Conservation (phyloP, 2,329 filamentous ascomycete genomes). For the Fusarium drepaniforme region DNA sequence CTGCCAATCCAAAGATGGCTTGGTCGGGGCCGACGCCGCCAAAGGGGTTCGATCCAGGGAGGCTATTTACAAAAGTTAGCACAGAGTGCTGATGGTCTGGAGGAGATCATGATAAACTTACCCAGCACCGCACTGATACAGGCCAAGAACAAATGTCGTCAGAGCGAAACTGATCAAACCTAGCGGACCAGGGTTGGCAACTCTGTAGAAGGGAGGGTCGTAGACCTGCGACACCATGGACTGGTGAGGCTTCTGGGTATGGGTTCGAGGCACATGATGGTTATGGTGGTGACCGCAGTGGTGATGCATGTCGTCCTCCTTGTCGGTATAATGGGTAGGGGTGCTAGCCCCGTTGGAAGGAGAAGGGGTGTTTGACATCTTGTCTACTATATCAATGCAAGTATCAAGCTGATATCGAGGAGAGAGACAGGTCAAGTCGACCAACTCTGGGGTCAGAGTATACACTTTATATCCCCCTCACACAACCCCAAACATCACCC, state of each 20-base stretch:
- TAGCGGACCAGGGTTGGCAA: conserved; percentile 71
- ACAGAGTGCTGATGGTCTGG: too few relatives aligned
- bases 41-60: conserved; percentile 50
- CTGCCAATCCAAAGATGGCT: conserved; percentile 51
- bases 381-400: not conserved
- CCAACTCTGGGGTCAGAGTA: conserved; percentile 6
- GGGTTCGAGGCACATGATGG: conserved; percentile 25
- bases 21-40: conserved; percentile 51
- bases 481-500: not conserved
- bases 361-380: conserved; percentile 35
- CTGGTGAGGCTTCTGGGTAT: conserved; percentile 45
- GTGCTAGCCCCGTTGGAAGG: conserved; percentile 40
- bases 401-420: not conserved
- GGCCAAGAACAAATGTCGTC: conserved; percentile 71
- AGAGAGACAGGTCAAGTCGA: conserved; percentile 2
- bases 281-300: conserved; percentile 29
- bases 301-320: conserved; percentile 30
- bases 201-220: conserved; percentile 54
- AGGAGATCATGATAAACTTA: conserved; percentile 50
- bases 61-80: conserved; percentile 35
- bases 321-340: conserved; percentile 42
- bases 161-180: conserved; percentile 74
- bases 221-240: conserved; percentile 51
- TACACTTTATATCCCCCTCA: conserved; percentile 24
- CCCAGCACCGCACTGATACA: conserved; percentile 61